A percentile compares a stretch with the other conserved stretches of the same genome.
These are phyloP conservation scores for Xylaria sp. DNA, from an alignment of 2,329 filamentous ascomycete species.

Conservation along the genomic window DNA sequence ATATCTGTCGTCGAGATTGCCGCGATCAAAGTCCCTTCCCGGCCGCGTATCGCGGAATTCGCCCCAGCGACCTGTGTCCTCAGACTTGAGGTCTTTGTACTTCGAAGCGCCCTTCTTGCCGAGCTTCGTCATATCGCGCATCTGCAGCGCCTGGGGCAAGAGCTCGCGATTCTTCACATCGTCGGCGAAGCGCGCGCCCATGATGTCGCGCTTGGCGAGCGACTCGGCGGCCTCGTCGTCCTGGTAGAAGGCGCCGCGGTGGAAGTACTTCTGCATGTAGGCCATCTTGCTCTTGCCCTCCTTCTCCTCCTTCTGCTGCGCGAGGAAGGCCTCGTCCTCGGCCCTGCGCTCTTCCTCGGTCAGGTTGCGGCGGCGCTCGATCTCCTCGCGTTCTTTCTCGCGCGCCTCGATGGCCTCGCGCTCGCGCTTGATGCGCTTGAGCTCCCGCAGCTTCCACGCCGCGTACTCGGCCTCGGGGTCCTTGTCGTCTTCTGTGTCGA, in stretches of 20 bases:
- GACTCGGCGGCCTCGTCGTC: conserved; percentile 78
- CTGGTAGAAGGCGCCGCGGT: conserved; percentile 95
- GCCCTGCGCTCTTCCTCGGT: conserved; percentile 83
- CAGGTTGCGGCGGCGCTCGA: conserved; percentile 85
- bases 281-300: conserved; percentile 78
- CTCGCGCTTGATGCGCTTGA: conserved; percentile 86
- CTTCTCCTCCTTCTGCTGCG: conserved; percentile 80
- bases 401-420: conserved; percentile 81
- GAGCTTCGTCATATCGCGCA: conserved; percentile 90
- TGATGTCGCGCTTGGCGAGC: conserved; percentile 80
- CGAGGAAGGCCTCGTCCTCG: conserved; percentile 82
- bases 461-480: conserved; percentile 89
- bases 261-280: conserved; percentile 95
- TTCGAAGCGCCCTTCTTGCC: conserved; percentile 90
- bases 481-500: conserved; percentile 87
- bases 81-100: conserved; percentile 84
- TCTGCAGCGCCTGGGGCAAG: conserved; percentile 88
- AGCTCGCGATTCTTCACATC: conserved; percentile 82
- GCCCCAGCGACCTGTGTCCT: conserved; percentile 92
- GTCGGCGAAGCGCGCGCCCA: conserved; percentile 82
- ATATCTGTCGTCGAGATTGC: conserved; percentile 69
- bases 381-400: conserved; percentile 85
- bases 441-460: conserved; percentile 91
- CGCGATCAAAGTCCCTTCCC: conserved; percentile 48
- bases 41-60: conserved; percentile 60